Base-by-base conservation (phyloP, 768 basidiomycete genomes). In the Collybia nuda region DNA sequence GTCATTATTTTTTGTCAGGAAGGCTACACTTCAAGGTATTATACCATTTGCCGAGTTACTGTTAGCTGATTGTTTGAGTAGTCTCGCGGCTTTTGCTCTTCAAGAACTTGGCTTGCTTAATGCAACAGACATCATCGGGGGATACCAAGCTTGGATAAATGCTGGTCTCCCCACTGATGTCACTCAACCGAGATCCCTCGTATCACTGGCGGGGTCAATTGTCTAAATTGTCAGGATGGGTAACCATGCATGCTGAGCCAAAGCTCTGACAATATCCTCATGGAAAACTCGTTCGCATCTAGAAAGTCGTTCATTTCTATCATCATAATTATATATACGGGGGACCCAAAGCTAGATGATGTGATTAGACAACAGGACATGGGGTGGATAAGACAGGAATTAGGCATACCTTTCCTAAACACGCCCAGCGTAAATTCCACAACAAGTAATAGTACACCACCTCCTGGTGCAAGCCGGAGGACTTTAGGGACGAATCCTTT, bases 401-500 rank as follows among this genome's bases (percentile, higher is more conserved):
- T 29, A 29, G 49, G 47, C 73, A 18, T 54, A 90, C 89, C 79
- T 61, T 83, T 75, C 56, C 92, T 81, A 67, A 95, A 92, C 50
- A 88, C 60, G 17, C 79, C 83, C 35, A 93, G 67, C 2, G 90
- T 92, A 54, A 90, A 85, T 67, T 94, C 92, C 15, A 95, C 93
- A n/a, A 95, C 95, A 28, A 99, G 79, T 23, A 99, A 74, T 24
- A 99, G 69, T 11, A 99, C 87, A 66, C 96, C 96, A 44, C 96
- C 96, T 39, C 96, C 96, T 0, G 96, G 96, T 11, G 95, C 96
- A 21, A 99, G 79, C 56, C 96, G 82, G 38, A 98, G 79, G 3
- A 97, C 94, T 68, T 99, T 99, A 23, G 96, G 96, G 14, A 90
- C 76, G 68, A 98, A 99, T 28, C 96, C 94, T 65, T 95, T 95